These are phyloP conservation scores for Oryza australiensis DNA, from an alignment of 176 grass and related monocot species.

Conservation along the genomic window DNA sequence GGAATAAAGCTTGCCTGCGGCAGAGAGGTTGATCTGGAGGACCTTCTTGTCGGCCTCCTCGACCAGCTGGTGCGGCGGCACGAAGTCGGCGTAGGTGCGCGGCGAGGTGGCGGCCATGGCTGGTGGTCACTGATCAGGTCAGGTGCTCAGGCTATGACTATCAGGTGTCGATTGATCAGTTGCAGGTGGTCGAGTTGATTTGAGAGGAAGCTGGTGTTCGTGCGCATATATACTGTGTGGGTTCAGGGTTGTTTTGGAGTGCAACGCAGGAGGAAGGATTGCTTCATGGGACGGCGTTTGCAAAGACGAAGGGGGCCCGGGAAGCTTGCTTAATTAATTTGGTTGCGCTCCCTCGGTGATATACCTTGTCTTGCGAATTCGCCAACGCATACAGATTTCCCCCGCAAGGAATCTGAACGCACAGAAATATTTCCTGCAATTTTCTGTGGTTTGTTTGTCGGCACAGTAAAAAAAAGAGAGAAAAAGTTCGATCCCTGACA, in stretches of 20 bases:
- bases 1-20: neutral
- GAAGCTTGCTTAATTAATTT: neutral
- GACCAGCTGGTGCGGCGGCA: slow-evolving; percentile 7
- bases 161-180: neutral
- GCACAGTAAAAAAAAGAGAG: too few relatives aligned
- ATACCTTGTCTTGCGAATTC: slow-evolving; percentile 38
- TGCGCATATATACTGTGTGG: neutral
- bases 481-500: too few relatives aligned
- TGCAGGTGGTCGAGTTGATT: neutral
- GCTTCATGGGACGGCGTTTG: slow-evolving; percentile 6
- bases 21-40: slow-evolving; percentile 38
- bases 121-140: neutral
- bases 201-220: neutral
- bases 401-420: neutral
- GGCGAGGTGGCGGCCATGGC: slow-evolving; percentile 9
- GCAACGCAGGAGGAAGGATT: slow-evolving; percentile 23
- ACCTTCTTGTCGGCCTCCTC: neutral
- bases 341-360: neutral
- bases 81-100: slow-evolving; percentile 22
- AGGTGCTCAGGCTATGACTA: too few relatives aligned
- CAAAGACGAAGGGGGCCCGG: neutral
- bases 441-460: neutral
- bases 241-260: neutral
- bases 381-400: neutral
- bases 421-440: neutral